Percentiles rank a stretch among this genome's conserved stretches.
Conservation (phyloP, 257 asterid genomes). For the Henckelia pumila region DNA sequence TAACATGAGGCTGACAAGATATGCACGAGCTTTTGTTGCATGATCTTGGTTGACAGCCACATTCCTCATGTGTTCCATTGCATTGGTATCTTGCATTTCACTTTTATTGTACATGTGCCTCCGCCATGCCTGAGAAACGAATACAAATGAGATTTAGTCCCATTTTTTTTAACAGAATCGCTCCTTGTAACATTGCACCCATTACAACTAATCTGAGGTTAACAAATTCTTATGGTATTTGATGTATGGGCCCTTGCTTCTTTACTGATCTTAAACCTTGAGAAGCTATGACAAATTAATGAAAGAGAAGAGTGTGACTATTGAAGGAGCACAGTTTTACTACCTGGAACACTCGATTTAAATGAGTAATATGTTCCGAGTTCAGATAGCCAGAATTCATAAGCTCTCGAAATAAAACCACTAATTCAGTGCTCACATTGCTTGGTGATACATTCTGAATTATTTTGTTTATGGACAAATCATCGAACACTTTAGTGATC, state of each 20-base stretch:
- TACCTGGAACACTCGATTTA: constrained; percentile 79
- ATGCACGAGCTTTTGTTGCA: constrained; percentile 36
- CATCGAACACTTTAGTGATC: constrained; percentile 57
- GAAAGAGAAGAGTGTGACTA: neutral
- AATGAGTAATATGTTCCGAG: constrained; percentile 51
- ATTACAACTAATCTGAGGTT: neutral
- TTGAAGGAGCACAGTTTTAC: constrained; percentile 9
- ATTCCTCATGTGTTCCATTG: constrained; percentile 27
- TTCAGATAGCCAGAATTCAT: constrained; percentile 59
- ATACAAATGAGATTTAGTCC: constrained; percentile 4
- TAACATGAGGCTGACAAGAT: constrained; percentile 46
- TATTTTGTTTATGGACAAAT: constrained; percentile 48
- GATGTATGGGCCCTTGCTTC: too few relatives aligned
- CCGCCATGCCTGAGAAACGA: constrained; percentile 56
- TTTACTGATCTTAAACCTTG: neutral
- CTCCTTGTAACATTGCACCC: neutral
- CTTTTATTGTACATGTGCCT: constrained; percentile 43
- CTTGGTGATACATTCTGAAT: constrained; percentile 51
- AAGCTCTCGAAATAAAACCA: constrained; percentile 63
- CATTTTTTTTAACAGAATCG: neutral
- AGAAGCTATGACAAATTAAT: neutral
- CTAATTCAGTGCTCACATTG: constrained; percentile 57
- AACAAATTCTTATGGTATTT: neutral
- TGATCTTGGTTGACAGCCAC: constrained; percentile 21
- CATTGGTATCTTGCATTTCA: constrained; percentile 35